Base-by-base conservation (phyloP, 306 rosid genomes). In the cucumber (Cucumis sativus) region DNA sequence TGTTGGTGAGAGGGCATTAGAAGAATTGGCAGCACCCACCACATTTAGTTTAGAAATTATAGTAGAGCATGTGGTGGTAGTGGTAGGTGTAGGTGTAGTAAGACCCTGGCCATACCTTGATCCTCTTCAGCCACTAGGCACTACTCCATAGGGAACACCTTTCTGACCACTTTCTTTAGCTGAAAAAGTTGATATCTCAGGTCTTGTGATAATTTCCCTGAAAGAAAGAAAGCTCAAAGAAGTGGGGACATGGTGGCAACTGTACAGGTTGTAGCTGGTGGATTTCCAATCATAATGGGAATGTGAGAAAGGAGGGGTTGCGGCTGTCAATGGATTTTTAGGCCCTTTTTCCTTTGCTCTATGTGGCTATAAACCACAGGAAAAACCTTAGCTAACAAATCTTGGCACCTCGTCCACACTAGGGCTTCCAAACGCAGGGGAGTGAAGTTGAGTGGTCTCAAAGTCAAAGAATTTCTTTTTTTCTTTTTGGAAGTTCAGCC, bases 1-100 rank as follows among this genome's bases (percentile, higher is more conserved):
- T 73, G 62, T 30, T 73, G 77, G 77, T 73, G 45, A 8, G 10
- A 52, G 43, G 25, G 60, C 76, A 71, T 45, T 71, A 23, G 76
- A 49, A 25, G 28, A 10, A 51, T 30, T 52, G 77, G 45, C 62
- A 30, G 30, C 23, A 18, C 45, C 77, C 43, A 71, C 60, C 58
- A 0, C 47, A 73, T 73, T 73, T 73, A 15, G 77, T 51, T 73
- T 52, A 10, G 77, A 73, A 47, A 16, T 73, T 71, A 73, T 52
- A 16, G 11, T 30, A 55, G 61, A 52, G 39, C 43, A 52, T 28
- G 41, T 72, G 45, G 77, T 52, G 63, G 77, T 73, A 16, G 57
- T 52, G n/a, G 57, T 52, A 52, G 57, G 57, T 47, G 54, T 47
- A 23, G 60, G 60, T 73, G 62, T 37, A 56, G 58, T 54, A 28